Base-by-base conservation (phyloP, 768 basidiomycete genomes). In the Boletus sp. region DNA sequence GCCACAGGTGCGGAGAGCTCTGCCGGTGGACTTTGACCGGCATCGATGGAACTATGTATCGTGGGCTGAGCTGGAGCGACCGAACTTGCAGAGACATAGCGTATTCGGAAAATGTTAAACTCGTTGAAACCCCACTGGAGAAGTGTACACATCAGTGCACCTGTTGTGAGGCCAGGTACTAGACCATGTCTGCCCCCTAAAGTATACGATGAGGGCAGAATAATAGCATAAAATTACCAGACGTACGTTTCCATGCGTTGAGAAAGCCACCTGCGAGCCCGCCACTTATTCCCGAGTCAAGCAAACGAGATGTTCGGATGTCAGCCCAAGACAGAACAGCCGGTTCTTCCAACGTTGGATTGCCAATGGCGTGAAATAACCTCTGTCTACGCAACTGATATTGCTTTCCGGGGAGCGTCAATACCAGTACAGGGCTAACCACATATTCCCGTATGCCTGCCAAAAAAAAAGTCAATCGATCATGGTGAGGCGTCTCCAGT, bases 211-310 rank as follows among this genome's bases (percentile, higher is more conserved):
- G 20, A 64, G 20, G 47, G 45, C 4, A 10, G 6, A 49, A 28
- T 20, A 45, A 18, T 10, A 37, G 7, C 8, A 54, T 36, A 32
- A 52, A 37, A 58, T 36, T n/a, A 50, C 5, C 8, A 45, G 32
- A 30, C 66, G 37, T 64, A 91, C 91, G 78, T 70, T 77, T 83
- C 80, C 83, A 71, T 72, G 80, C 49, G 78, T 79, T 78, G 41
- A 83, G 68, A 10, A 84, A 58, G 2, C 84, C 85, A 44, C 89
- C 92, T 0, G 88, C 77, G 6, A 86, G 60, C 5, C 81, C 83
- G 17, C 92, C 92, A 58, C 90, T 89, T 17, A 89, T 28, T n/a
- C 80, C 81, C 15, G 84, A 87, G 68, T 94, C 92, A 4, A 89
- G 73, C 5, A 92, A 70, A 52, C 82, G 79, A 32, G 83, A 76